phyloP scores from a whole-genome alignment of 1,284 basidiomycete genomes.

The Exobasidium rhododendri region DNA sequence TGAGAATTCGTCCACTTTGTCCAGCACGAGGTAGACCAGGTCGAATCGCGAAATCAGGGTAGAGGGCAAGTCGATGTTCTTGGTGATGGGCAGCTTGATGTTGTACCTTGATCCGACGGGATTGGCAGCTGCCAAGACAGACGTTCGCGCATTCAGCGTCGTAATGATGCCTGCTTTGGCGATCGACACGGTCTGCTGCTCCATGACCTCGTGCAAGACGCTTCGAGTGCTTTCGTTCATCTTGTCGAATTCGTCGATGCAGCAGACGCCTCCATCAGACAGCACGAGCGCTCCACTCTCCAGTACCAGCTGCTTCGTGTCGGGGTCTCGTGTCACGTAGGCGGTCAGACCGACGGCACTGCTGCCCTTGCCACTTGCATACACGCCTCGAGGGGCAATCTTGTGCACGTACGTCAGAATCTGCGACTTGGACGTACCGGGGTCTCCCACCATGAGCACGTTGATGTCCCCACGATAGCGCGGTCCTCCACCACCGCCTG shows the following conservation, averaged over 20 bases:
- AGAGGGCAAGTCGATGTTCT: conserved; percentile 74
- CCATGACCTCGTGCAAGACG: conserved; percentile 99
- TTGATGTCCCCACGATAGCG: conserved; percentile 97
- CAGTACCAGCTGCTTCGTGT: conserved; percentile 93
- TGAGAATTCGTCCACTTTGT: conserved; percentile 78
- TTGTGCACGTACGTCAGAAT: conserved; percentile 91
- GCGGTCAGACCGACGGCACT: conserved; percentile 97
- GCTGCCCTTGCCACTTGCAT: conserved; percentile 83
- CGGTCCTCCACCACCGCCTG: conserved; percentile 90
- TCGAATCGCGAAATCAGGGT: conserved; percentile 98
- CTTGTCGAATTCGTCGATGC: conserved; percentile 99
- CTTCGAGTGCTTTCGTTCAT: conserved; percentile 96
- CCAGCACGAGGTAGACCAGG: conserved; percentile 92
- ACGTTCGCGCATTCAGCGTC: conserved; percentile 93
- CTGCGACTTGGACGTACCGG: conserved; percentile 94
- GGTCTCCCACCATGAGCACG: conserved; percentile 92
- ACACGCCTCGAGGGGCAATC: conserved; percentile 90
- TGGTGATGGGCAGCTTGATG: conserved; percentile 72
- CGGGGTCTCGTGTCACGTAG: conserved; percentile 94
- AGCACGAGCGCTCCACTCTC: conserved; percentile 95
- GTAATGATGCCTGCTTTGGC: conserved; percentile 99
- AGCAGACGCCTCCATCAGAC: conserved; percentile 96
- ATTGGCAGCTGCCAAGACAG: conserved; percentile 94
- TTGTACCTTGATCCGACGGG: conserved; percentile 96
- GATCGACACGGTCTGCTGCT: conserved; percentile 99